phyloP scores from a whole-genome alignment of 176 grass and related monocot species.

The Bonia amplexicaulis region DNA sequence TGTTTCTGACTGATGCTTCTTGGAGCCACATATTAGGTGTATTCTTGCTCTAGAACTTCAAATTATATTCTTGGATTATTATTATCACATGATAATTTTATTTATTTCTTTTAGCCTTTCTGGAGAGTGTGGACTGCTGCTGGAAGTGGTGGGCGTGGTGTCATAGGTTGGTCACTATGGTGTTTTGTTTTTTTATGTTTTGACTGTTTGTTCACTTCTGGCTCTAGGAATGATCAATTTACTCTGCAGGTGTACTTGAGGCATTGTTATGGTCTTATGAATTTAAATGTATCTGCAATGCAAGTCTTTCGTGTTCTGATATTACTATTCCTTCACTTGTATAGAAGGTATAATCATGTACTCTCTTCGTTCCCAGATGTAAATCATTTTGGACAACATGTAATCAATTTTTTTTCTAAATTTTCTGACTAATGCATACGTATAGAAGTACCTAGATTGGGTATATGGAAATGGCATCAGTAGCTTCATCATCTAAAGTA shows the following conservation, averaged over 20 bases:
- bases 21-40: neutral
- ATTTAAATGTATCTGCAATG: neutral
- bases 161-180: constrained; percentile 64
- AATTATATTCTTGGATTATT: neutral
- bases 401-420: neutral
- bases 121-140: constrained; percentile 95
- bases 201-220: neutral
- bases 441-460: neutral
- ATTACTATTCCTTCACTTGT: neutral
- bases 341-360: neutral
- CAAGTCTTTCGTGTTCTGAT: neutral
- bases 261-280: constrained; percentile 8
- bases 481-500: neutral
- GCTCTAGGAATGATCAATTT: constrained; percentile 20
- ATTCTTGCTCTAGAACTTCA: neutral
- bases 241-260: constrained; percentile 74
- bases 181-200: constrained; percentile 6
- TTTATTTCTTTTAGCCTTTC: constrained; percentile 78
- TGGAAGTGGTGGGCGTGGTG: constrained; percentile 95
- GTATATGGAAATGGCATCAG: neutral
- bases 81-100: neutral
- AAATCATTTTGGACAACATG: neutral
- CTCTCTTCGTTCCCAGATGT: neutral
- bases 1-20: neutral
- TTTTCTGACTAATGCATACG: neutral